These are phyloP conservation scores for Colletotrichum echinochloae DNA, from an alignment of 2,329 filamentous ascomycete genomes.

Conservation along the genomic window DNA sequence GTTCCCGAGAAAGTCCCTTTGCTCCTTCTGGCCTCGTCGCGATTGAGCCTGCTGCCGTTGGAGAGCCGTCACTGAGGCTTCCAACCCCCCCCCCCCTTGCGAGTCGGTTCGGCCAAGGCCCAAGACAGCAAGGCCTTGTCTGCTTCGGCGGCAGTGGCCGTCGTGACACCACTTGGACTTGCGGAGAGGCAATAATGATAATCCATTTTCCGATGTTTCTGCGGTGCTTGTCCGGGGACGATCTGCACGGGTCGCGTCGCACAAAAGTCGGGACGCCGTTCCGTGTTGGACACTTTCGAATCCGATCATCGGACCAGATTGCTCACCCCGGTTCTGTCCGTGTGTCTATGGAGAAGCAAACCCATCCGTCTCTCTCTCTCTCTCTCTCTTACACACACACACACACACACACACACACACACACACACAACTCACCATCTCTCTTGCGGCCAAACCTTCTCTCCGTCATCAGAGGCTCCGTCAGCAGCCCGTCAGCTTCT, in stretches of 20 bases:
- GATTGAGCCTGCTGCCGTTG: no score
- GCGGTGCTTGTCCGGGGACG: no score
- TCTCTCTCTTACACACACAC: no score
- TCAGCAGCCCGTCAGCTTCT: neutral
- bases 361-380: neutral
- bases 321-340: neutral
- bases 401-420: neutral
- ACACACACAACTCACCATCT: neutral
- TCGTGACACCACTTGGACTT: no score
- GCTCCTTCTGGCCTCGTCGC: constrained; percentile 13
- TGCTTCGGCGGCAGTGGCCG: no score
- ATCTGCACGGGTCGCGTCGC: neutral
- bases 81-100: no score
- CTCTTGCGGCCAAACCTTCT: neutral
- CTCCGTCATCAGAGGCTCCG: neutral
- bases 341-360: constrained; percentile 3
- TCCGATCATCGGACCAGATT: no score
- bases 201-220: no score
- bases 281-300: constrained; percentile 15
- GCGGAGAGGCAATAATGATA: no score
- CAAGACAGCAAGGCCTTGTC: no score
- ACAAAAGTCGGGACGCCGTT: neutral
- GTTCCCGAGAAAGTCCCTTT: neutral
- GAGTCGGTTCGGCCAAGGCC: no score
- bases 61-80: no score